Evolutionary conservation across 2,329 filamentous ascomycete species (phyloP).

Genomic region (Stromatinia cepivora): DNA sequence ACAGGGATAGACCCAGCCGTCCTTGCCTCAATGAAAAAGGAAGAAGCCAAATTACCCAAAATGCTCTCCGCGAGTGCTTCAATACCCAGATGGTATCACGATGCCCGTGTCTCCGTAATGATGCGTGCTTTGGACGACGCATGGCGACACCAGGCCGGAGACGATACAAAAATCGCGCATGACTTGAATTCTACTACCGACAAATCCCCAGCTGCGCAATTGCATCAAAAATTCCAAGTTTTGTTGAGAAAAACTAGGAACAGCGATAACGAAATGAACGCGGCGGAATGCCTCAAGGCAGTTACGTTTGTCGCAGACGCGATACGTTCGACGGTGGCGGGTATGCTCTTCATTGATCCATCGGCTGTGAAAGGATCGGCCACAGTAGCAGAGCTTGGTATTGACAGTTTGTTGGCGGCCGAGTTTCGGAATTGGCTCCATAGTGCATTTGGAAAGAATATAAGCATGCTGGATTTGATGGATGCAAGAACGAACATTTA

Average conservation of each 20-base stretch:
- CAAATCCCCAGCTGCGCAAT: background rate
- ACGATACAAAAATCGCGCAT: background rate
- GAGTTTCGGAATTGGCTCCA: conserved; percentile 28
- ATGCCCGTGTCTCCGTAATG: conserved; percentile 2
- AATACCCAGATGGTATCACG: conserved; percentile 8
- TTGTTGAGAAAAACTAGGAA: no score
- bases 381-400: conserved; percentile 19
- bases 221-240: background rate
- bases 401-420: conserved; percentile 29
- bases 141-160: conserved; percentile 5
- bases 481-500: conserved; percentile 10
- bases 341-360: conserved; percentile 3
- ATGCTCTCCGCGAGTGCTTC: background rate
- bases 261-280: background rate
- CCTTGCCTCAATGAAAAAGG: background rate
- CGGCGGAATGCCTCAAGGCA: background rate
- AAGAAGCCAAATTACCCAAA: background rate
- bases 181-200: background rate
- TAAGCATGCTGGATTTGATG: conserved; percentile 15
- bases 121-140: conserved; percentile 8
- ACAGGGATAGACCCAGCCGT: conserved; percentile 1
- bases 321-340: conserved; percentile 6
- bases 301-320: background rate
- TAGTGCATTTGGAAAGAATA: conserved; percentile 11
- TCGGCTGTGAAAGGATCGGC: background rate